A percentile compares a stretch with the other conserved stretches of the same genome.
Conservation (phyloP, 176 grass and related monocot genomes). For the Puccinellia tenuiflora region DNA sequence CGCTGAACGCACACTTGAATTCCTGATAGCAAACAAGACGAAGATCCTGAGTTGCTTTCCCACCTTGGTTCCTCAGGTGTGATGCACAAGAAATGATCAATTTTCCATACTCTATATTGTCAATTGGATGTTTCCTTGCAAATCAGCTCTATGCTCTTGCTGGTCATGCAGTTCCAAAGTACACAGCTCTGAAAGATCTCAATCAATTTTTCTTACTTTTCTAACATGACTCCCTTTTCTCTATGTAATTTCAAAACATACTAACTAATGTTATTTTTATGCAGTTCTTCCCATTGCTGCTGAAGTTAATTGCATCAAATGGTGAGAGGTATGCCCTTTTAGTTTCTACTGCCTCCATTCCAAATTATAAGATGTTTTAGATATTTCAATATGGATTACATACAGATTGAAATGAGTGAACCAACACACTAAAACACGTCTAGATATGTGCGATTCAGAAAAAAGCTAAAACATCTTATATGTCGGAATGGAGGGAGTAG, state of each 20-base stretch:
- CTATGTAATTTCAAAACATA: background rate
- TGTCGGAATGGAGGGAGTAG: too few relatives aligned
- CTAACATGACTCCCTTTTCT: background rate
- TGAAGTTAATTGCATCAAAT: slow-evolving; percentile 93
- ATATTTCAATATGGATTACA: too few relatives aligned
- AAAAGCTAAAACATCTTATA: too few relatives aligned
- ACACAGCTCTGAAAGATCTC: slow-evolving; percentile 2
- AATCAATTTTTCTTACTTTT: background rate
- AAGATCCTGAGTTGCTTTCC: slow-evolving; percentile 62
- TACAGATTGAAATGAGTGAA: too few relatives aligned
- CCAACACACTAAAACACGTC: too few relatives aligned
- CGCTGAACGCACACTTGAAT: slow-evolving; percentile 60
- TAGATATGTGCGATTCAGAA: too few relatives aligned
- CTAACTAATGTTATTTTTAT: slow-evolving; percentile 16
- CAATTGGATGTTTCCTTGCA: background rate
- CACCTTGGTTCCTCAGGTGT: slow-evolving; percentile 74
- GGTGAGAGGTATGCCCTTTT: slow-evolving; percentile 62
- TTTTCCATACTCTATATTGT: background rate
- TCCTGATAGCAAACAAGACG: slow-evolving; percentile 68
- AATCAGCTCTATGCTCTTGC: background rate
- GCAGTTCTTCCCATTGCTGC: slow-evolving; percentile 89
- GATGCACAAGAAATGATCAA: background rate
- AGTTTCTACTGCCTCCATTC: too few relatives aligned
- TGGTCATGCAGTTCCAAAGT: background rate
- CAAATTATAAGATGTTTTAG: too few relatives aligned